Evolutionary conservation across 2,329 filamentous ascomycete species (phyloP), one percentile per base, ranked within the genome.

Genomic region (Drechmeria coniospora): DNA sequence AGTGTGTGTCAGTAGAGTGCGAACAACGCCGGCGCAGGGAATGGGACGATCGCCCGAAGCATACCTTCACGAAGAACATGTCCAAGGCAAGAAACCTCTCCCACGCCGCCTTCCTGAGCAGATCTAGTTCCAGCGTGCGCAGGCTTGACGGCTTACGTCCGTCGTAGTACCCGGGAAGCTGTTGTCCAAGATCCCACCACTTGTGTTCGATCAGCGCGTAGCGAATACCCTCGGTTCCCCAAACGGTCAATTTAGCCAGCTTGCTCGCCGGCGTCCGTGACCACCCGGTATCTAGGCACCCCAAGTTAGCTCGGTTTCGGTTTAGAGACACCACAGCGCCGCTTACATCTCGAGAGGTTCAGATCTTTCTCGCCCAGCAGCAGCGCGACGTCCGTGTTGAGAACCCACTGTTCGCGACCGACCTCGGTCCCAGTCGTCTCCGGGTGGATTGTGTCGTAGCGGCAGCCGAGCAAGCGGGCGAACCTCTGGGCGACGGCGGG

Each of bases 51-150:
- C 18, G 18, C 18, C 18, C 20, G 20, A 28, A 28, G 34, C 56
- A 35, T 50, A 75, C 69, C 59, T 74, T 76, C 36, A 78, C 65
- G 40, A 77, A 76, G 45, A 77, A 78, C 59, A 76, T 61, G 38
- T 76, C 65, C 43, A 67, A 63, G 12, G 60, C 58, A 33, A 60
- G 49, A 45, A 75, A 74, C 38, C 56, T 59, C 30, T 65, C 56
- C 50, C 58, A 59, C 10, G 66, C 63, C 23, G 63, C 59, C 16
- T 50, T 44, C 26, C 59, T 61, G 20, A 72, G 57, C 30, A 50
- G 50, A 36, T 65, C 55, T 11, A 6, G 5, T 21, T 21, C 57
- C 56, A 9, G 47, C 51, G 25, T 50, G 29, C 50, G 46, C 46
- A 71, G 43, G 5, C 43, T 46, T 9, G 49, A 49, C 2, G 65